Evolutionary conservation across 495 filamentous ascomycete species (phyloP).

Genomic region (Annulohypoxylon maeteangense): DNA sequence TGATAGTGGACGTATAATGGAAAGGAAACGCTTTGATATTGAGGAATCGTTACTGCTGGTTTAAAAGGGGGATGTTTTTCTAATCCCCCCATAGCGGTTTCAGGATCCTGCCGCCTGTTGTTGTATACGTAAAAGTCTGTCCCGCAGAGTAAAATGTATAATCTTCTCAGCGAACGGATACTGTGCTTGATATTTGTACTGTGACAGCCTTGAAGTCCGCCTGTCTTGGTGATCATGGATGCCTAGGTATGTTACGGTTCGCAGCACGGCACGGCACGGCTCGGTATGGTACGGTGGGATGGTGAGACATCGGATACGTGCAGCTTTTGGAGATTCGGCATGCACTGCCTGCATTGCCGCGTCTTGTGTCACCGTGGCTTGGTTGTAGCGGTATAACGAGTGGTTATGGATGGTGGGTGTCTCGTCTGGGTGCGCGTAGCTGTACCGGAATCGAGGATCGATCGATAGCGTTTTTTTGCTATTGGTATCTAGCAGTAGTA

Average conservation of each 20-base stretch:
- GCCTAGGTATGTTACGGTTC: neutral
- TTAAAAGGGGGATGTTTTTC: neutral
- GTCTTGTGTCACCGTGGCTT: neutral
- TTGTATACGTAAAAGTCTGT: slow-evolving; percentile 30
- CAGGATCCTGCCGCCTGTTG: neutral
- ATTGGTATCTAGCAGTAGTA: too few species aligned
- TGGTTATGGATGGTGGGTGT: neutral
- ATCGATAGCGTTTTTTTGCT: neutral
- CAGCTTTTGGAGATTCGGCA: neutral
- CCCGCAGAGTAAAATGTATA: slow-evolving; percentile 31
- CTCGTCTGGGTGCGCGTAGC: neutral
- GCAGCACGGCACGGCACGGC: neutral
- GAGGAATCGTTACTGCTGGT: slow-evolving; percentile 8
- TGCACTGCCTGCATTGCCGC: neutral
- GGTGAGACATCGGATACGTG: neutral
- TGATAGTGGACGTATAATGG: slow-evolving; percentile 32
- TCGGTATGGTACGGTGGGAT: neutral
- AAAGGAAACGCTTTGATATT: slow-evolving; percentile 22
- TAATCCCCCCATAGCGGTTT: slow-evolving; percentile 18
- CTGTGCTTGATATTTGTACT: neutral
- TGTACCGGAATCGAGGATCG: neutral
- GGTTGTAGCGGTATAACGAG: neutral
- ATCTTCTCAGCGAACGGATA: slow-evolving; percentile 27
- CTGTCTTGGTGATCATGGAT: too few species aligned
- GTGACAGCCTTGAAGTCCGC: slow-evolving; percentile 7